These are phyloP conservation scores for Trichosporon coremiiforme DNA, from an alignment of 1,284 basidiomycete species.

Conservation along the genomic window DNA sequence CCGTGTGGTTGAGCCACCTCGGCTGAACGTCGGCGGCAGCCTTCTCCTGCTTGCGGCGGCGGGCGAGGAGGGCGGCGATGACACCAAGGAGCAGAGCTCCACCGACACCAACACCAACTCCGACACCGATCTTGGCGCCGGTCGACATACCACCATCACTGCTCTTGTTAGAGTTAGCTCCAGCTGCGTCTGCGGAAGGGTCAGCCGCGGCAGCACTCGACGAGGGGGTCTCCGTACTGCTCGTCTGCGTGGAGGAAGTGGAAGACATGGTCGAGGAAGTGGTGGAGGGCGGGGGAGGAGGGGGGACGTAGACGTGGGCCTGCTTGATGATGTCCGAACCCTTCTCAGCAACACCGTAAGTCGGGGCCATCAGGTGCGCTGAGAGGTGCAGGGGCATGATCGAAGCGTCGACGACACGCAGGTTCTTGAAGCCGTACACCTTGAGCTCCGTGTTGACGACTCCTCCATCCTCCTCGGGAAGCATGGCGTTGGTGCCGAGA, in stretches of 20 bases:
- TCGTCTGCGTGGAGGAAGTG: conserved; percentile 18
- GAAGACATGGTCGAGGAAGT: conserved; percentile 7
- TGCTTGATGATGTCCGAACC: conserved; percentile 65
- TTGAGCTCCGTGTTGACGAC: conserved; percentile 66
- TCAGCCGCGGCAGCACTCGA: background rate
- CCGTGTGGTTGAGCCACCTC: conserved; percentile 16
- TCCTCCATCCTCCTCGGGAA: conserved; percentile 65
- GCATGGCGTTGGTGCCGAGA: conserved; percentile 66
- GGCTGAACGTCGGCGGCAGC: background rate
- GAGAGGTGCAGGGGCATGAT: conserved; percentile 58
- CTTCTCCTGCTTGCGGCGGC: conserved; percentile 16
- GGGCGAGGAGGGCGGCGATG: conserved; percentile 5
- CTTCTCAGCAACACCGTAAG: conserved; percentile 72
- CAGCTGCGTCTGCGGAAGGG: conserved; percentile 27
- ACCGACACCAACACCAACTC: conserved; percentile 45
- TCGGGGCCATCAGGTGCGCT: conserved; percentile 58
- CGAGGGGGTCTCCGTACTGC: conserved; percentile 18
- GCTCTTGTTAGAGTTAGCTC: conserved; percentile 29
- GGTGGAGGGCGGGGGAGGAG: background rate
- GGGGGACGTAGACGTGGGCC: conserved; percentile 18
- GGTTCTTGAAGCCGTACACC: conserved; percentile 65
- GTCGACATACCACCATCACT: conserved; percentile 26
- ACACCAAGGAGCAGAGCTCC: conserved; percentile 38
- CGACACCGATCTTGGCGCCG: conserved; percentile 49
- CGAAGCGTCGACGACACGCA: conserved; percentile 58